Conservation (phyloP, 2,329 filamentous ascomycete species). For the Fusarium tupiense region DNA sequence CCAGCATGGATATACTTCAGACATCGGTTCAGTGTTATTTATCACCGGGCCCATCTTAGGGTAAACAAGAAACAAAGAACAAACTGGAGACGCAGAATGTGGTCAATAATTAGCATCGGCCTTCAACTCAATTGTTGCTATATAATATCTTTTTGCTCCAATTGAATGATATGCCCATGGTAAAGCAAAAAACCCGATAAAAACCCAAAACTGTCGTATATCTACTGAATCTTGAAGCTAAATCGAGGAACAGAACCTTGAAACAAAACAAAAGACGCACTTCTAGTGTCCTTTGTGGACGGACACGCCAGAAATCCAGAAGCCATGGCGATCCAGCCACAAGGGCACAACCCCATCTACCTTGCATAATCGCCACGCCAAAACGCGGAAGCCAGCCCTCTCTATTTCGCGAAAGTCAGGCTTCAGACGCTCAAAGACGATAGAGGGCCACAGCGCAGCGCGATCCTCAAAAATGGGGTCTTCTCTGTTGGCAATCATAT, state of each 20-base stretch:
- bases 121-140: too few species aligned
- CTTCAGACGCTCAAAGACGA: accelerated
- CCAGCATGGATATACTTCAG: too few species aligned
- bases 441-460: background rate
- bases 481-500: background rate
- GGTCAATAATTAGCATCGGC: accelerated
- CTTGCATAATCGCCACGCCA: background rate
- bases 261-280: accelerated
- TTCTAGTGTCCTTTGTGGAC: accelerated
- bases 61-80: accelerated
- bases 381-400: accelerated
- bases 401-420: accelerated
- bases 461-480: background rate
- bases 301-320: background rate
- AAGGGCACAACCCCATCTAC: background rate
- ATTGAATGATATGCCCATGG: accelerated
- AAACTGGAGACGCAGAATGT: accelerated
- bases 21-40: accelerated
- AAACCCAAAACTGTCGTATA: accelerated
- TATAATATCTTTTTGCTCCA: accelerated
- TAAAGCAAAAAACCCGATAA: too few species aligned
- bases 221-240: background rate
- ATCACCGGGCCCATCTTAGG: accelerated
- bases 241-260: accelerated
- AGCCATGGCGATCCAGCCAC: background rate